Percentiles rank a stretch among this genome's conserved stretches.
These are phyloP conservation scores for Entomortierella lignicola DNA, from an alignment of 192 early-diverging fungal species.

Conservation along the genomic window DNA sequence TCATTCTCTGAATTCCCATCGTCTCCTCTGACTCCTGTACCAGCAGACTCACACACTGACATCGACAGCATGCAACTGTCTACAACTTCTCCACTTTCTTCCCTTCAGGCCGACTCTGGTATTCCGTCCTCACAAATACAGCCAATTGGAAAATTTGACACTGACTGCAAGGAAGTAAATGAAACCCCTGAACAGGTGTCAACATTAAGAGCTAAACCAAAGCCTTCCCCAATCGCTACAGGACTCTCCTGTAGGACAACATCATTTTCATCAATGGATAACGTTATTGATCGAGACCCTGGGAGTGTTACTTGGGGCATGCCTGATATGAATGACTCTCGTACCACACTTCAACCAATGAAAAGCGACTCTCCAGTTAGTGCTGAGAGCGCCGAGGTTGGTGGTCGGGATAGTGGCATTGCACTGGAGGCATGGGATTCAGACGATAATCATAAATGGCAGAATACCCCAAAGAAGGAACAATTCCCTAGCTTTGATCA, in stretches of 20 bases:
- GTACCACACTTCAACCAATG: not conserved
- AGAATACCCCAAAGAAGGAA: not conserved
- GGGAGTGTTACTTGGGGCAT: not conserved
- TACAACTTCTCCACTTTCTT: not conserved
- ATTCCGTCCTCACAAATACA: not conserved
- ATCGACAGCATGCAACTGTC: not conserved
- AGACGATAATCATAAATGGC: not conserved
- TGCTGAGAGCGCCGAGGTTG: constrained; percentile 2
- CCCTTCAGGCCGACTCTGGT: not conserved
- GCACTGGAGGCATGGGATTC: constrained; percentile 26
- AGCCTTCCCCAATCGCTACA: constrained; percentile 27
- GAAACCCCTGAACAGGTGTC: not conserved
- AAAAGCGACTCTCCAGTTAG: not conserved
- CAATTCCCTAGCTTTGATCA: constrained; percentile 26
- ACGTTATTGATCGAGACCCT: not conserved
- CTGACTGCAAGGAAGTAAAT: not conserved
- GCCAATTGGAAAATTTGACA: not conserved
- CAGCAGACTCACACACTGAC: not conserved
- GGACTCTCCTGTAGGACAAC: not conserved
- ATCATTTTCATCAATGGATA: not conserved
- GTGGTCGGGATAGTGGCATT: constrained; percentile 33
- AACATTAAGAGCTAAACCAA: constrained; percentile 11
- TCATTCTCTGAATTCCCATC: not conserved
- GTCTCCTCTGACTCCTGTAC: constrained; percentile 20
- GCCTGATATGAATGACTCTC: not conserved